Evolutionary conservation across 2,329 filamentous ascomycete species (phyloP).

Genomic region (Dryadomyces quercivorus): DNA sequence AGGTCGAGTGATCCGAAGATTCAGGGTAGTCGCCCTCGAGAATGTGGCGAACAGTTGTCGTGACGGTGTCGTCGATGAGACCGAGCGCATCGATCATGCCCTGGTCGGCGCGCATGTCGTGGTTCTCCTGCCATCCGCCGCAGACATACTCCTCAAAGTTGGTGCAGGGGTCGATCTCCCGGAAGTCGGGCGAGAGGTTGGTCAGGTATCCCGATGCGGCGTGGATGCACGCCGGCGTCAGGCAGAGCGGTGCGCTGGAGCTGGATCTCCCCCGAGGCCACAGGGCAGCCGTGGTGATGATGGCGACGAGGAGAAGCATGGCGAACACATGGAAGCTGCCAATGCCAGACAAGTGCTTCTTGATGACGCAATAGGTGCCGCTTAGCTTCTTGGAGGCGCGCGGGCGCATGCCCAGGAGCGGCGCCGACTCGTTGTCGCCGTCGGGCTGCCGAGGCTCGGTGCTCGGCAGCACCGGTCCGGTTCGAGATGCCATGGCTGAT

Average conservation of each 20-base stretch:
- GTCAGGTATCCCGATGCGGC: conserved; percentile 50
- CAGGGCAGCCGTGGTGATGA: not conserved
- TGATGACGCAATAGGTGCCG: not conserved
- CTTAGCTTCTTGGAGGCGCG: not conserved
- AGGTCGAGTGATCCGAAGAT: conserved; percentile 26
- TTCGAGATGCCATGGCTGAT: not conserved
- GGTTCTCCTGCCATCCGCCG: conserved; percentile 50
- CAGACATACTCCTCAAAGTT: conserved; percentile 58
- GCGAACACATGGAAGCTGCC: not conserved
- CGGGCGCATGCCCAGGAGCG: not conserved
- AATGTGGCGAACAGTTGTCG: conserved; percentile 48
- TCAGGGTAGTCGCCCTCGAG: conserved; percentile 44
- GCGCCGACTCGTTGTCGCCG: not conserved
- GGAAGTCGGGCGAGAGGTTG: conserved; percentile 46
- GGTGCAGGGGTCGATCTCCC: conserved; percentile 53
- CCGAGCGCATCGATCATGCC: conserved; percentile 46
- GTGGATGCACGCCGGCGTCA: conserved; percentile 49
- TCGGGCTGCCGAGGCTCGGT: not conserved
- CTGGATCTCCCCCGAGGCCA: not conserved
- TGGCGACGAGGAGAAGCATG: not conserved
- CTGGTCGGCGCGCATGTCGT: conserved; percentile 55
- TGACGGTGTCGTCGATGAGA: conserved; percentile 48
- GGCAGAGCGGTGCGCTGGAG: conserved; percentile 27
- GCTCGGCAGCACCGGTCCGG: not conserved
- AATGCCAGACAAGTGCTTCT: not conserved